phyloP scores from a whole-genome alignment of 2,329 filamentous ascomycete species.

The Neoscytalidium dimidiatum region DNA sequence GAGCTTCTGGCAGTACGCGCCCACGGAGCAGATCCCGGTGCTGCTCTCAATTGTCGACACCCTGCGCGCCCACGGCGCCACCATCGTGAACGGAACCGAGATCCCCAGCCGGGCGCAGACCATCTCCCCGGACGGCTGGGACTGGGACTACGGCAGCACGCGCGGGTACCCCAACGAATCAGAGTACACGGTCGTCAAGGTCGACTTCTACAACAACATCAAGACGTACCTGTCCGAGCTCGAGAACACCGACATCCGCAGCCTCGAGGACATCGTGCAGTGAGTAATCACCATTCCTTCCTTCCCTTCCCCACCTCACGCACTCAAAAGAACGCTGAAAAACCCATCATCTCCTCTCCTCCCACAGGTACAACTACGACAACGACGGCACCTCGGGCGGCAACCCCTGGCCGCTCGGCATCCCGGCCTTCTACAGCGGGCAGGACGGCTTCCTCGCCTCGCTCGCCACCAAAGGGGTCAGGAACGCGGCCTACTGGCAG shows the following conservation, averaged over 20 bases:
- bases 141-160: slow-evolving; percentile 68
- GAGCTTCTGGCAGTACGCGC: slow-evolving; percentile 67
- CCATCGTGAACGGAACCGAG: slow-evolving; percentile 69
- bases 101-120: slow-evolving; percentile 64
- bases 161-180: slow-evolving; percentile 70
- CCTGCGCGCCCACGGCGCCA: slow-evolving; percentile 64
- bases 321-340: too few relatives aligned
- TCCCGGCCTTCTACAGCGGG: slow-evolving; percentile 68
- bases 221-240: slow-evolving; percentile 64
- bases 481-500: slow-evolving; percentile 67
- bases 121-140: slow-evolving; percentile 68
- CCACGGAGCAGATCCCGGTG: slow-evolving; percentile 55
- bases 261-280: slow-evolving; percentile 32
- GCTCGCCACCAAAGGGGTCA: slow-evolving; percentile 60
- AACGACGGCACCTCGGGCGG: slow-evolving; percentile 70
- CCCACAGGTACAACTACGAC: slow-evolving; percentile 42
- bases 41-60: slow-evolving; percentile 54
- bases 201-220: slow-evolving; percentile 70
- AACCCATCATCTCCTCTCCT: too few relatives aligned
- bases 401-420: slow-evolving; percentile 50
- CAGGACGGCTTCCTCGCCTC: slow-evolving; percentile 72
- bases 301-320: neutral
- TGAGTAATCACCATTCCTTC: neutral
- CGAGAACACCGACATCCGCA: slow-evolving; percentile 45
- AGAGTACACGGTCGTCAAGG: slow-evolving; percentile 72